Percentiles rank a stretch among this genome's conserved stretches.
phyloP scores from a whole-genome alignment of 2,329 filamentous ascomycete species.

The Colletotrichum sp. region DNA sequence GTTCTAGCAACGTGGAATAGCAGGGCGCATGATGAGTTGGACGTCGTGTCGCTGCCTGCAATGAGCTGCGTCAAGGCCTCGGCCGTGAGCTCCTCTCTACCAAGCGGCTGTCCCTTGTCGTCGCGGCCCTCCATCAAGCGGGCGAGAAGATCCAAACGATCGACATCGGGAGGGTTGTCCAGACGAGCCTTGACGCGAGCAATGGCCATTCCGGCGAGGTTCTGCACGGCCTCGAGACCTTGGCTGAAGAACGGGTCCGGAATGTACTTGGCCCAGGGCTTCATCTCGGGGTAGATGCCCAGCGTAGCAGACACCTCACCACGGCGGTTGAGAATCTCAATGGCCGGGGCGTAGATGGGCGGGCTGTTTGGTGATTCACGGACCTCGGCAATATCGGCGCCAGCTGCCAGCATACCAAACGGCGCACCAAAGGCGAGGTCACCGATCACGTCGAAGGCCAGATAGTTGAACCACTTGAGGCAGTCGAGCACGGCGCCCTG shows the following conservation, averaged over 20 bases:
- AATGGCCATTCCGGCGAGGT: constrained; percentile 86
- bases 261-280: constrained; percentile 80
- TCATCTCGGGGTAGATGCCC: constrained; percentile 75
- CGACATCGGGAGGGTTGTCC: constrained; percentile 67
- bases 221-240: constrained; percentile 76
- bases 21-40: constrained; percentile 82
- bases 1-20: constrained; percentile 77
- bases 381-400: constrained; percentile 22
- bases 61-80: constrained; percentile 91
- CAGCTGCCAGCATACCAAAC: constrained; percentile 22
- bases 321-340: constrained; percentile 86
- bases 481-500: constrained; percentile 66
- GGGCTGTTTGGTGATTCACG: constrained; percentile 58
- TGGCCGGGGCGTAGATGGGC: constrained; percentile 75
- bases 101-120: constrained; percentile 76
- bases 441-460: constrained; percentile 26
- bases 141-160: constrained; percentile 80
- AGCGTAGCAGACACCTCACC: constrained; percentile 86
- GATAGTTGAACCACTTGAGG: constrained; percentile 41
- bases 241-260: constrained; percentile 83
- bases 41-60: constrained; percentile 78
- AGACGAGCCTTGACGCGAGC: constrained; percentile 79
- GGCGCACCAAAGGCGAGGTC: constrained; percentile 26
- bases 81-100: constrained; percentile 81
- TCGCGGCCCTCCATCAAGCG: constrained; percentile 87